These are phyloP conservation scores for Dillenia suffruticosa DNA, from an alignment of 164 flowering plant genomes.

Conservation along the genomic window DNA sequence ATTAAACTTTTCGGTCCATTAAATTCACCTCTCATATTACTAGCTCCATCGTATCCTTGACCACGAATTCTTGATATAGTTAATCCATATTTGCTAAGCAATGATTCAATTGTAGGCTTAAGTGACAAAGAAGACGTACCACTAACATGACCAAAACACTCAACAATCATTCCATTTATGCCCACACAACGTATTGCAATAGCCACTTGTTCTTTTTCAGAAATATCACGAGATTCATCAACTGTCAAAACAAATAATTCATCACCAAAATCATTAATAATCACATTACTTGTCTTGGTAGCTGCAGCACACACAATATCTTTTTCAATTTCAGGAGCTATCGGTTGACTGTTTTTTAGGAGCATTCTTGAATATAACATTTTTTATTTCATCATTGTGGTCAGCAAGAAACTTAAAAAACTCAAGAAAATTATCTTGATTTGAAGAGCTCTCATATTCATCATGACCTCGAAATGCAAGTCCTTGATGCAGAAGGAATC, in stretches of 20 bases:
- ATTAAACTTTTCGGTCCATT: not conserved
- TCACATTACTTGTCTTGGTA: not conserved
- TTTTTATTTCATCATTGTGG: slow-evolving; percentile 3
- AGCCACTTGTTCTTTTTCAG: not conserved
- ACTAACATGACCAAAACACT: slow-evolving; percentile 3
- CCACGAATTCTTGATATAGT: not conserved
- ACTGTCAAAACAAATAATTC: not conserved
- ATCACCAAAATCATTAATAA: slow-evolving; percentile 13
- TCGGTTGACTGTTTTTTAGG: slow-evolving; percentile 4
- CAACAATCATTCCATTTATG: slow-evolving; percentile 5
- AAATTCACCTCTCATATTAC: slow-evolving; percentile 19
- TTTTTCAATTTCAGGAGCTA: slow-evolving; percentile 11
- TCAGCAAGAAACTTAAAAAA: slow-evolving; percentile 3
- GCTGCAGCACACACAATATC: slow-evolving; percentile 9
- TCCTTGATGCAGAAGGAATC: slow-evolving; percentile 15
- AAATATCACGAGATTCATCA: not conserved
- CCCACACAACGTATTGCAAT: slow-evolving; percentile 16
- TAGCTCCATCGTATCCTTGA: slow-evolving; percentile 23
- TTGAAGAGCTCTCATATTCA: slow-evolving; percentile 10
- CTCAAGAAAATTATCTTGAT: slow-evolving; percentile 19
- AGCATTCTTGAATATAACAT: slow-evolving; percentile 7
- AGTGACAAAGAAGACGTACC: not conserved
- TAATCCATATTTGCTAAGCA: not conserved
- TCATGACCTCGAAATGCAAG: slow-evolving; percentile 20
- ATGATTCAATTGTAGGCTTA: no score